A percentile compares a stretch with the other conserved stretches of the same genome.
Conservation (phyloP, 345 rosid genomes). For the Bruguiera gymnorhiza region DNA sequence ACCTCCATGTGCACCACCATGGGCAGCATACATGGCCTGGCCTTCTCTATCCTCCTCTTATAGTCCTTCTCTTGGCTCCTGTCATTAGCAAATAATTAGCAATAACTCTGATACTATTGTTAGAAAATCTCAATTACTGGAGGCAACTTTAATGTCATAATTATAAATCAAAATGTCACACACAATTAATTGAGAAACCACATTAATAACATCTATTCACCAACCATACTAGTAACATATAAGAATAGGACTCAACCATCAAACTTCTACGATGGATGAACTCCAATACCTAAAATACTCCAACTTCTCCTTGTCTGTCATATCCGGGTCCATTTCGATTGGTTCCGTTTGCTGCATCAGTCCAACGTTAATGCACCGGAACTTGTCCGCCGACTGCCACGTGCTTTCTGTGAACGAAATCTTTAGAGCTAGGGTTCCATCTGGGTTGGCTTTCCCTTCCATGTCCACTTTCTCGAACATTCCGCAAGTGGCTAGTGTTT, state of each 20-base stretch:
- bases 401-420: conserved; percentile 83
- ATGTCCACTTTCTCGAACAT: conserved; percentile 96
- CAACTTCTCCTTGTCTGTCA: conserved; percentile 92
- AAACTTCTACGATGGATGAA: too few species aligned
- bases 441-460: conserved; percentile 78
- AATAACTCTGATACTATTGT: too few species aligned
- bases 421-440: conserved; percentile 63
- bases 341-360: conserved; percentile 79
- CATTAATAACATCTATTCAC: too few species aligned
- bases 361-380: conserved; percentile 88
- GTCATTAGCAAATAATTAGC: conserved; percentile 15
- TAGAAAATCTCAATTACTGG: too few species aligned
- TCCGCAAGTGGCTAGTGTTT: conserved; percentile 83
- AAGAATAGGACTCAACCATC: too few species aligned
- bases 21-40: conserved; percentile 77
- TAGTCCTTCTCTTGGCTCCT: conserved; percentile 86
- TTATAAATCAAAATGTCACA: too few species aligned
- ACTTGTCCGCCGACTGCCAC: conserved; percentile 85
- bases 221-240: too few species aligned
- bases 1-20: conserved; percentile 54
- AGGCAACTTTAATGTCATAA: too few species aligned
- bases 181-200: too few species aligned
- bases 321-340: conserved; percentile 78
- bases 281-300: conserved; percentile 42
- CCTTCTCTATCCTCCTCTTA: conserved; percentile 70